These are phyloP conservation scores for Basidiobolus meristosporus DNA, from an alignment of 371 early-diverging fungal species.

Conservation along the genomic window DNA sequence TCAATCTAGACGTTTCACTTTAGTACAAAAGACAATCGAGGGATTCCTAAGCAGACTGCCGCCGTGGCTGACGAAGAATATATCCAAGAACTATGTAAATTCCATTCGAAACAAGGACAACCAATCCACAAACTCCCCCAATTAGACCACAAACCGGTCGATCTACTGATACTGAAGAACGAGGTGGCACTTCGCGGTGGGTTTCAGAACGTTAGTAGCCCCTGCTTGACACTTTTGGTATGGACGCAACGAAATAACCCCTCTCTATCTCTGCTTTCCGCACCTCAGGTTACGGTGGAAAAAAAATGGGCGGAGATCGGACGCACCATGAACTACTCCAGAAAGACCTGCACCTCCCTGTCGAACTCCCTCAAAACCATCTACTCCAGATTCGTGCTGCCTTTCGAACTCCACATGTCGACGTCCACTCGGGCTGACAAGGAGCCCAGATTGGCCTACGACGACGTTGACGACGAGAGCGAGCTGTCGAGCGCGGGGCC, in stretches of 20 bases:
- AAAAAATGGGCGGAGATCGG: slow-evolving; percentile 87
- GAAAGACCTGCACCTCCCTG: slow-evolving; percentile 65
- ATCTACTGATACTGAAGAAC: slow-evolving; percentile 61
- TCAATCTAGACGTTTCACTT: too few relatives aligned
- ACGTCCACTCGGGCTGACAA: too few relatives aligned
- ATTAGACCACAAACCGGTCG: slow-evolving; percentile 66
- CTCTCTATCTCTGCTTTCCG: too few relatives aligned
- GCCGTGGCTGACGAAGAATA: too few relatives aligned
- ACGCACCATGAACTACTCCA: slow-evolving; percentile 48
- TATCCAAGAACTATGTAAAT: slow-evolving; percentile 11
- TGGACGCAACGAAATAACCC: neutral
- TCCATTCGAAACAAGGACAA: slow-evolving; percentile 60
- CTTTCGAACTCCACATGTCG: slow-evolving; percentile 74
- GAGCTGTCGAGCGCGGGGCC: too few relatives aligned
- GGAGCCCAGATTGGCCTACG: too few relatives aligned
- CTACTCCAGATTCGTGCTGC: slow-evolving; percentile 58
- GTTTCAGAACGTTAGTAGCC: slow-evolving; percentile 34
- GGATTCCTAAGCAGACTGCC: too few relatives aligned
- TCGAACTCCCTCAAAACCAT: slow-evolving; percentile 61
- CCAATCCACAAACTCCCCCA: slow-evolving; percentile 41
- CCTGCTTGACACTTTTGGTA: neutral
- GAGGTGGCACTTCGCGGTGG: slow-evolving; percentile 70
- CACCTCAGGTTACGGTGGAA: slow-evolving; percentile 37
- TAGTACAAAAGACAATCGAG: too few relatives aligned
- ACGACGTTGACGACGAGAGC: too few relatives aligned